phyloP scores from a whole-genome alignment of 331 rosid genomes.

The Telfairia occidentalis region DNA sequence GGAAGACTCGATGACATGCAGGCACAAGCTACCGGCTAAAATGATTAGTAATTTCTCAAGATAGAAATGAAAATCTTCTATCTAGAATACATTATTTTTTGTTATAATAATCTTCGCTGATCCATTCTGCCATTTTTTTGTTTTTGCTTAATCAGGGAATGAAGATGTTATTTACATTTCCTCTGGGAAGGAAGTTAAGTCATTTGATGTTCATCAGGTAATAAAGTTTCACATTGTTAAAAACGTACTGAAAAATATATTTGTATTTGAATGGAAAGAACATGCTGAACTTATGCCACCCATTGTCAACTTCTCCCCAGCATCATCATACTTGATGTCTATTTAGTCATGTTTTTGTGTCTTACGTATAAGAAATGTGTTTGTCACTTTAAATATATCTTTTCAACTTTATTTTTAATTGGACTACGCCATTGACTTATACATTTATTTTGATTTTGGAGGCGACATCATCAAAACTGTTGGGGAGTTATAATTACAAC shows the following conservation, averaged over 20 bases:
- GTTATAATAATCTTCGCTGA: neutral
- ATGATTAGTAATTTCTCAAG: neutral
- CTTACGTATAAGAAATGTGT: neutral
- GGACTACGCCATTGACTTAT: neutral
- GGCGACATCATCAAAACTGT: conserved; percentile 50
- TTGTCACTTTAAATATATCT: neutral
- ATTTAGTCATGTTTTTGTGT: neutral
- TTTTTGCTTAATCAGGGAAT: conserved; percentile 51
- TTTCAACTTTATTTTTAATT: neutral
- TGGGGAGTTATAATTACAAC: conserved; percentile 63
- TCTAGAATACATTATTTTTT: neutral
- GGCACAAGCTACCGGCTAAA: neutral
- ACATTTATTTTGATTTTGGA: conserved; percentile 20
- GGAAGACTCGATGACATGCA: neutral
- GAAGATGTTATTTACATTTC: conserved; percentile 68
- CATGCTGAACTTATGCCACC: neutral
- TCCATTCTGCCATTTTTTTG: conserved; percentile 3
- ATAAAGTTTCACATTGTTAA: conserved; percentile 16
- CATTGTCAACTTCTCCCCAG: neutral
- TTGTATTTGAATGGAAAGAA: neutral
- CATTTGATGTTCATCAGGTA: conserved; percentile 86
- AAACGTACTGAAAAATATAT: neutral
- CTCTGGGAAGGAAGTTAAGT: conserved; percentile 69
- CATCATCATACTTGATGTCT: neutral
- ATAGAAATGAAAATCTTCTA: neutral